phyloP scores from a whole-genome alignment of 371 early-diverging fungal species.

The Parasitella parasitica region DNA sequence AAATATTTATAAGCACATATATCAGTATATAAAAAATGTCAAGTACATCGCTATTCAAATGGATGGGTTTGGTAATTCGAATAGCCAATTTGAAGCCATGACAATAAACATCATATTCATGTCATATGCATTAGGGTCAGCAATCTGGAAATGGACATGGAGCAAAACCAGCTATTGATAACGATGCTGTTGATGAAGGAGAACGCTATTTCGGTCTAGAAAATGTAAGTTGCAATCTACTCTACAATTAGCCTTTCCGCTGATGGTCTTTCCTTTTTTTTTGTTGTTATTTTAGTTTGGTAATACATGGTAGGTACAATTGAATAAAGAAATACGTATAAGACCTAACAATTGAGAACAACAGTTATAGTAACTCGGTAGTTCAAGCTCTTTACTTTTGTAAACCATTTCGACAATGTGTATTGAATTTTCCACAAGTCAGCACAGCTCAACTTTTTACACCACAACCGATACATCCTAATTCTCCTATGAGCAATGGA shows the following conservation, averaged over 20 bases:
- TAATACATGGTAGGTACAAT: constrained; percentile 76
- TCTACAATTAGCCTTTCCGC: no score
- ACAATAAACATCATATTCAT: background rate
- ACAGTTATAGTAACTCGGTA: constrained; percentile 94
- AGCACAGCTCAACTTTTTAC: constrained; percentile 1
- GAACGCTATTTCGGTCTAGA: constrained; percentile 87
- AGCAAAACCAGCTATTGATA: constrained; percentile 33
- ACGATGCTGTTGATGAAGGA: constrained; percentile 45
- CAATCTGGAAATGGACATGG: constrained; percentile 20
- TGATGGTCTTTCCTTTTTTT: no score
- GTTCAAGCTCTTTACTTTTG: constrained; percentile 96
- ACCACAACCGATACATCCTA: background rate
- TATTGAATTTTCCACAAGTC: constrained; percentile 67
- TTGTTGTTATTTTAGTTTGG: constrained; percentile 66
- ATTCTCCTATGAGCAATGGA: constrained; percentile 5
- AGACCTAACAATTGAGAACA: background rate
- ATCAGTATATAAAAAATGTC: constrained; percentile 21
- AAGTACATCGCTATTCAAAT: constrained; percentile 80
- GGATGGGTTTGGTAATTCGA: constrained; percentile 73
- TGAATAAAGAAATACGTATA: background rate
- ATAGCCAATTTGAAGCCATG: background rate
- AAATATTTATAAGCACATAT: background rate
- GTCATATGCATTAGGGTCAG: constrained; percentile 31
- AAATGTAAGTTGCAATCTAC: constrained; percentile 90
- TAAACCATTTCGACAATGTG: constrained; percentile 92